Evolutionary conservation across 1,284 basidiomycete genomes (phyloP), one percentile per base, ranked within the genome.

Genomic region (Ustilago sp.): DNA sequence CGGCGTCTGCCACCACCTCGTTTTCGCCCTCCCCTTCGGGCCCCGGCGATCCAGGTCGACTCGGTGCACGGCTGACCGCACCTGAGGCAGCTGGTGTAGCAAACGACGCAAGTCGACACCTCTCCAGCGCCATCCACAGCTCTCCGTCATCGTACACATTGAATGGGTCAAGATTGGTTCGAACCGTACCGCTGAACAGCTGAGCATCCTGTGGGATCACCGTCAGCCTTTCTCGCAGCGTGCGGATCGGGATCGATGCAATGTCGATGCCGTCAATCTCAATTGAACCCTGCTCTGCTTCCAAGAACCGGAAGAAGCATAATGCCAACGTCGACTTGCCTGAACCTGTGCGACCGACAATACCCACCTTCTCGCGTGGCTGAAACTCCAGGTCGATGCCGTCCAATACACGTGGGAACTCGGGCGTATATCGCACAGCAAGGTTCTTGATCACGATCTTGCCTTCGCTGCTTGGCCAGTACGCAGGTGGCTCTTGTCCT

Each of bases 251-350:
- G 72, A 98, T 95, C 6, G 88, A 91, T 0, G 92, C 91, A 65
- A 97, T 93, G 85, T 97, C 93, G 31, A 95, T 80, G n/a, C 90
- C 93, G 86, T 98, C 96, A 56, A 99, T 90, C 23, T 91, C 63
- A 65, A 99, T 98, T 54, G 88, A 89, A 0, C 95, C 95, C 11
- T 88, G 87, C 1, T 90, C 88, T 0, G 94, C 94, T 81, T 98
- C 95, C 8, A 92, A 92, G 81, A 98, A 97, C 59, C 97, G 91
- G 91, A 98, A 98, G 89, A 98, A 94, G 23, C 93, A 93, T 32
- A 97, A 88, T 0, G 94, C 94, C 17, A 98, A 89, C 1, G 94
- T 97, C 64, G 91, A 93, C 87, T 95, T 95, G 53, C 94, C 94
- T 31, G 88, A 87, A 17, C 96, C 95, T 0, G 95, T 97, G 54